phyloP scores from a whole-genome alignment of 257 asterid species.

The Solanum gandarillasii region DNA sequence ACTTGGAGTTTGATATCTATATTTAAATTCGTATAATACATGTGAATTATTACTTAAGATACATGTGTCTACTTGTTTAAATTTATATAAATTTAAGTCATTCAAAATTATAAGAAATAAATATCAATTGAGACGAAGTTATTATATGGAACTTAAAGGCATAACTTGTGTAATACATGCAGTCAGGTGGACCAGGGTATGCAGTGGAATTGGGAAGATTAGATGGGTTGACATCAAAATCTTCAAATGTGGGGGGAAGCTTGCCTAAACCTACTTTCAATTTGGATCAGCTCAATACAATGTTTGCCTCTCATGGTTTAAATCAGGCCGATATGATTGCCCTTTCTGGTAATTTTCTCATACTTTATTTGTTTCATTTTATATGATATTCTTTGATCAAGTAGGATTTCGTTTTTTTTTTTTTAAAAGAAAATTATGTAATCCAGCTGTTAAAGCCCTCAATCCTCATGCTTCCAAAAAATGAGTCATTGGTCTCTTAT shows the following conservation, averaged over 20 bases:
- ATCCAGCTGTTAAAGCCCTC: not conserved
- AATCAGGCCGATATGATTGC: conserved; percentile 69
- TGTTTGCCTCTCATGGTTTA: conserved; percentile 53
- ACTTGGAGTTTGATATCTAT: too few species aligned
- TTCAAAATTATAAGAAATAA: too few species aligned
- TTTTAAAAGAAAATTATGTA: not conserved
- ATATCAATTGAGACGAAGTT: too few species aligned
- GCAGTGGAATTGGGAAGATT: conserved; percentile 70
- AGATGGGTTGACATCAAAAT: conserved; percentile 60
- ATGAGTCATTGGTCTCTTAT: not conserved
- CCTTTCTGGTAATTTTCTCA: conserved; percentile 44
- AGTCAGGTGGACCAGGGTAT: conserved; percentile 82
- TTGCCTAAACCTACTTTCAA: conserved; percentile 58
- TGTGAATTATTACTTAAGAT: too few species aligned
- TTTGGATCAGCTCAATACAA: conserved; percentile 45
- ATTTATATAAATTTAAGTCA: too few species aligned
- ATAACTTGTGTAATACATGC: not conserved
- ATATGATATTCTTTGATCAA: not conserved
- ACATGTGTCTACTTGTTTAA: accelerated
- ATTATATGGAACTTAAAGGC: not conserved
- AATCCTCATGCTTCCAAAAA: not conserved
- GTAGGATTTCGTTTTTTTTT: not conserved
- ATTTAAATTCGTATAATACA: too few species aligned
- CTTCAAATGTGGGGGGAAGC: conserved; percentile 48
- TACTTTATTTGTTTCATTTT: not conserved